A percentile compares a stretch with the other conserved stretches of the same genome.
Conservation (phyloP, 768 basidiomycete species). For the Panaeolus papilionaceus region DNA sequence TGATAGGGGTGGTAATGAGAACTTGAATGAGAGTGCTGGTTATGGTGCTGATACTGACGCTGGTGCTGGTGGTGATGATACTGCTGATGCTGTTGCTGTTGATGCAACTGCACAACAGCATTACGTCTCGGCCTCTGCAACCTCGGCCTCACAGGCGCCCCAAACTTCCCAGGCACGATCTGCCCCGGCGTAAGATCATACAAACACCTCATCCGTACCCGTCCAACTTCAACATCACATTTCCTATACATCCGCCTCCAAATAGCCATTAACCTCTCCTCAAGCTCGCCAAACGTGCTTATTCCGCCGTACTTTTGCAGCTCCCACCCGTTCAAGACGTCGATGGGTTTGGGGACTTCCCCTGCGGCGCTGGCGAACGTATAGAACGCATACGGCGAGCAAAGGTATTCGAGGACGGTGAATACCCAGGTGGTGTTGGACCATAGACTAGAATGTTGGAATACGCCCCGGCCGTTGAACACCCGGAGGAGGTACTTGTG, state of each 20-base stretch:
- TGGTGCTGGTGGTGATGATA: too few species aligned
- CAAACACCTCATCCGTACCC: not conserved
- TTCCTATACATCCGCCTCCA: not conserved
- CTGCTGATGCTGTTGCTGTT: too few species aligned
- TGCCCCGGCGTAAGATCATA: not conserved
- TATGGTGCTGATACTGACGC: too few species aligned
- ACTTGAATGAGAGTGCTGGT: too few species aligned
- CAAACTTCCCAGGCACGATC: not conserved
- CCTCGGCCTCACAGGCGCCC: not conserved
- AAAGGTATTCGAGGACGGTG: not conserved
- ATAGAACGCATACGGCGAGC: not conserved
- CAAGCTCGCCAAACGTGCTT: not conserved
- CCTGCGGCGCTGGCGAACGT: not conserved
- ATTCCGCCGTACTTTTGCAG: not conserved
- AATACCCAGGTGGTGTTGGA: slow-evolving; percentile 2
- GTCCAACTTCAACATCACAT: not conserved
- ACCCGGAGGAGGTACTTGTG: not conserved
- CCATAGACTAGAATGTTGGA: not conserved
- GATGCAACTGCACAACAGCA: too few species aligned
- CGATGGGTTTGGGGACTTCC: not conserved
- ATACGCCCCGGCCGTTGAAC: not conserved
- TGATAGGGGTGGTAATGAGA: not conserved
- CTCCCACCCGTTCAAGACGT: not conserved
- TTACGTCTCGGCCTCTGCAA: not conserved
- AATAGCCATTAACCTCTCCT: not conserved